A percentile compares a stretch with the other conserved stretches of the same genome.
Evolutionary conservation across 2,329 filamentous ascomycete species (phyloP).

Genomic region (Microsporum canis): DNA sequence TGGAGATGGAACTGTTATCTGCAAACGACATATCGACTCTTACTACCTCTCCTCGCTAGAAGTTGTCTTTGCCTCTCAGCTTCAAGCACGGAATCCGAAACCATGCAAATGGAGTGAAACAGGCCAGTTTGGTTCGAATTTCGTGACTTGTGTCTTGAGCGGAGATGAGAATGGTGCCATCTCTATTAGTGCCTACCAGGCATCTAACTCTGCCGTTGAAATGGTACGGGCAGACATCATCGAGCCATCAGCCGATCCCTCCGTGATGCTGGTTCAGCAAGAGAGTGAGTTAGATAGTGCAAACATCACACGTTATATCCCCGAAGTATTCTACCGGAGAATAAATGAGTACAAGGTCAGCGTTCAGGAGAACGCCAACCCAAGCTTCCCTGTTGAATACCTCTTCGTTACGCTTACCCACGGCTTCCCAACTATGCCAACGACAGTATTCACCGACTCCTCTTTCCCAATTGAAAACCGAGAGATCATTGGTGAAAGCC

Average conservation of each 20-base stretch:
- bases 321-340: conserved; percentile 89
- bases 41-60: conserved; percentile 91
- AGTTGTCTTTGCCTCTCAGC: conserved; percentile 73
- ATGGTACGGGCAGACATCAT: conserved; percentile 94
- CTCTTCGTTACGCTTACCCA: conserved; percentile 91
- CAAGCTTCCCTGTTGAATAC: conserved; percentile 92
- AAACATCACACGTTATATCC: conserved; percentile 74
- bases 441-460: conserved; percentile 59
- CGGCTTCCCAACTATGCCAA: conserved; percentile 74
- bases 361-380: conserved; percentile 94
- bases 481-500: conserved; percentile 70
- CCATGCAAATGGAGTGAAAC: conserved; percentile 95
- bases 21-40: conserved; percentile 90
- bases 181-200: conserved; percentile 81
- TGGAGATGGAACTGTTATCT: conserved; percentile 76
- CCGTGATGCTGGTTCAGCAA: conserved; percentile 84
- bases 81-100: conserved; percentile 81
- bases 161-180: conserved; percentile 85
- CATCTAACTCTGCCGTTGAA: conserved; percentile 87
- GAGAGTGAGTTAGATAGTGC: conserved; percentile 72
- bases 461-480: conserved; percentile 88
- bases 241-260: conserved; percentile 86
- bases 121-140: conserved; percentile 86
- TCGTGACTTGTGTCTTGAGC: conserved; percentile 92
- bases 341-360: conserved; percentile 96